Conservation (phyloP, 768 basidiomycete genomes). For the Mycena polygramma region DNA sequence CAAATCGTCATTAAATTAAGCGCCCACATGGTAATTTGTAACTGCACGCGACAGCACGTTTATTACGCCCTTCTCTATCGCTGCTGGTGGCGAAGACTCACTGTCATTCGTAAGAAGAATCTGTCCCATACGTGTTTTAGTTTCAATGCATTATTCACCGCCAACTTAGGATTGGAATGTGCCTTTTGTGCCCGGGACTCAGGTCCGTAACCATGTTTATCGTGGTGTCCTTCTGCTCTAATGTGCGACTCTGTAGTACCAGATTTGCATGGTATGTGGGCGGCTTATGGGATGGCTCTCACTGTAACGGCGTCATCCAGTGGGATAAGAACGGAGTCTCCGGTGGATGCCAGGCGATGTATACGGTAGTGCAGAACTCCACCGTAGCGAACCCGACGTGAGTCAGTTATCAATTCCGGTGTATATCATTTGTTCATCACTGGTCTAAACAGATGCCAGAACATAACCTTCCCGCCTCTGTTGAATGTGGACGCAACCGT, state of each 20-base stretch:
- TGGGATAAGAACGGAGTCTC: constrained; percentile 60
- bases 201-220: constrained; percentile 37
- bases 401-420: neutral
- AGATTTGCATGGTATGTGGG: constrained; percentile 67
- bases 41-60: constrained; percentile 48
- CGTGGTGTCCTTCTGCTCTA: neutral
- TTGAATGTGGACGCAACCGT: constrained; percentile 50
- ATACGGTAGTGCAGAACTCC: constrained; percentile 61
- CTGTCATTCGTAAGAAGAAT: constrained; percentile 46
- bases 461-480: constrained; percentile 51
- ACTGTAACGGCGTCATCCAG: constrained; percentile 40
- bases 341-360: constrained; percentile 65
- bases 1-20: neutral
- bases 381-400: constrained; percentile 49
- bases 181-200: constrained; percentile 63
- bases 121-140: neutral
- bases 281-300: no score
- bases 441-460: constrained; percentile 46
- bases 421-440: no score
- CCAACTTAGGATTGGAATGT: constrained; percentile 60
- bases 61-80: constrained; percentile 57
- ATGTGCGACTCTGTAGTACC: constrained; percentile 50
- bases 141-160: neutral
- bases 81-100: constrained; percentile 57
- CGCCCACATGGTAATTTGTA: neutral